Percentiles rank a stretch among this genome's conserved stretches.
Conservation (phyloP, 148 eudicot genomes). For the Camellia sinensis region DNA sequence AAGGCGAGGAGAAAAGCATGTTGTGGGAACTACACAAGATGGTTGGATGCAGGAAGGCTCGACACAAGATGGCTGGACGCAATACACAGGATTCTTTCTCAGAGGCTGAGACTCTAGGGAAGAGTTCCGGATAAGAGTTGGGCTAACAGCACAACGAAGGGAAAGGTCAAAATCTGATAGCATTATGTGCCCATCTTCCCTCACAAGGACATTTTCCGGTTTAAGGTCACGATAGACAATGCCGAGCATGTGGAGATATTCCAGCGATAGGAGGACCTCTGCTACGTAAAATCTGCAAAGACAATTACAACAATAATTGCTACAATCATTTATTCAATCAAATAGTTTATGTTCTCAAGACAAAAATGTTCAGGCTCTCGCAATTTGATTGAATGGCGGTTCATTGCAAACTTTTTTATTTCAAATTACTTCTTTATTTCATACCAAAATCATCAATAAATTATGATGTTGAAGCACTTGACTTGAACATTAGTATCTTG, state of each 20-base stretch:
- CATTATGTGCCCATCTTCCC: constrained; percentile 83
- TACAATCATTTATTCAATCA: background rate
- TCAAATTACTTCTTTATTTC: background rate
- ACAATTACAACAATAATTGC: background rate
- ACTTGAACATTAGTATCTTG: background rate
- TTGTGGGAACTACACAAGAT: constrained; percentile 60
- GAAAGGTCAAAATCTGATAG: constrained; percentile 75
- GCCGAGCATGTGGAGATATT: constrained; percentile 83
- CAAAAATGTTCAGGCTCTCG: background rate
- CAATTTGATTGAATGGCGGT: background rate
- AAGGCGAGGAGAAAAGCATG: constrained; percentile 69
- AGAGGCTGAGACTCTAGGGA: constrained; percentile 36
- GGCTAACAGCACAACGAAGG: constrained; percentile 64
- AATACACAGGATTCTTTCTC: constrained; percentile 44
- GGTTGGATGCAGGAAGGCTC: constrained; percentile 71
- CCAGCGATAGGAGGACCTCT: constrained; percentile 64
- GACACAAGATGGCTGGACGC: constrained; percentile 64
- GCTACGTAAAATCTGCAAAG: constrained; percentile 66
- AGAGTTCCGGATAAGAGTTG: constrained; percentile 52
- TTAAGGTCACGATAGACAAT: constrained; percentile 67
- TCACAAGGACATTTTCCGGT: constrained; percentile 71
- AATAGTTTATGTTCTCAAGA: background rate
- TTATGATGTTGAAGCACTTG: background rate
- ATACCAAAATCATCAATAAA: background rate
- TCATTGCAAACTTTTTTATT: background rate